phyloP scores from a whole-genome alignment of 805 yeast genomes.

The Yamadazyma ubonensis region DNA sequence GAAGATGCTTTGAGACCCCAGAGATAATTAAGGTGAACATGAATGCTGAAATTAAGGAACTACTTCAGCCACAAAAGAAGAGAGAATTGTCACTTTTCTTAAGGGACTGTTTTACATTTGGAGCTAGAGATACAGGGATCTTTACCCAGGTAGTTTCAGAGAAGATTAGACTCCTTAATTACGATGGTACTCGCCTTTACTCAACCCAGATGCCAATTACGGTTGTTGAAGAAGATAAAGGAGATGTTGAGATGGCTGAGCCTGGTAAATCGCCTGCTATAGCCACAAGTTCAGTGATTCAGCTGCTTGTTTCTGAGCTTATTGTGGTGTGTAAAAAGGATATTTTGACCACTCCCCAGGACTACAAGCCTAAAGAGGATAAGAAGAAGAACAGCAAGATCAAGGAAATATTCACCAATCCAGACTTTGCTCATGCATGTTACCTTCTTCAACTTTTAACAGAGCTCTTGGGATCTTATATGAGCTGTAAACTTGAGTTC shows the following conservation, averaged over 20 bases:
- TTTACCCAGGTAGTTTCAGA: conserved; percentile 47
- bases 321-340: conserved; percentile 46
- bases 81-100: conserved; percentile 48
- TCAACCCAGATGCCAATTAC: conserved; percentile 23
- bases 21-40: conserved; percentile 50
- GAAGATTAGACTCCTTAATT: conserved; percentile 44
- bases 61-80: conserved; percentile 21
- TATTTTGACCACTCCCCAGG: conserved; percentile 34
- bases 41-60: conserved; percentile 47
- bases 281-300: conserved; percentile 57
- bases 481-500: conserved; percentile 77
- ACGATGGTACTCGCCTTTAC: conserved; percentile 31
- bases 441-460: conserved; percentile 66
- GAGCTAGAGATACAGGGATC: conserved; percentile 47
- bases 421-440: conserved; percentile 61
- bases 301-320: conserved; percentile 60
- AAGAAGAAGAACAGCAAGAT: conserved; percentile 21
- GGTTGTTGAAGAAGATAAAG: conserved; percentile 19
- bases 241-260: conserved; percentile 19
- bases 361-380: conserved; percentile 18
- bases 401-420: conserved; percentile 46
- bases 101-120: conserved; percentile 50
- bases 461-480: conserved; percentile 76
- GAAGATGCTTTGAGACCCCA: conserved; percentile 69
- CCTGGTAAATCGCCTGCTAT: conserved; percentile 4